Base-by-base conservation (phyloP, 306 rosid genomes). In the Glycyrrhiza uralensis region DNA sequence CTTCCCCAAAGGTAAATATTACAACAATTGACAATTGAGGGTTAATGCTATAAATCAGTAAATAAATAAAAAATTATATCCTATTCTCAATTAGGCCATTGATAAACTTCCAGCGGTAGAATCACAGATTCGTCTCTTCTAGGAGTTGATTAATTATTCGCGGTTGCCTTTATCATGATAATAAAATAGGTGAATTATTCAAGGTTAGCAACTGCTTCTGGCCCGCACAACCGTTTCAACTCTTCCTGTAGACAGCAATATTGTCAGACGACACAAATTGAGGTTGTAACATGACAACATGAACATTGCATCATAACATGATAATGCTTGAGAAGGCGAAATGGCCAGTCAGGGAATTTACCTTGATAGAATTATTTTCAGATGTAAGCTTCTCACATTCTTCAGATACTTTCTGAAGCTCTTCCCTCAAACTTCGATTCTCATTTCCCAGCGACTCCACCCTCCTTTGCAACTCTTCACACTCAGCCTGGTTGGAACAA, bases 391-490 rank as follows among this genome's bases (percentile, higher is more conserved):
- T 92, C 74, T 78, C 84, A 33, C 94, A 88, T 26, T 92, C 94
- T 71, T 92, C 92, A 2, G 97, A 89, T 57, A 89, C 86, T 82
- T 79, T 83, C 66, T 80, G 89, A 50, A 92, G 86, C 79, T 92
- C 92, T 2, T 92, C 97, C 64, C 81, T 76, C 1, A 92, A 87
- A 65, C 55, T 82, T 24, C 15, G 83, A 56, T 92, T 92, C 77
- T 92, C 96, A 47, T 51, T 83, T 83, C 74, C 84, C 86, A 92
- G 81, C 2, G 76, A 66, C 59, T 92, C 93, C 57, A 92, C 94
- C 79, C 85, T 87, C 67, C 66, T 86, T 66, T 86, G 97, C 52
- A 92, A 82, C 74, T 89, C 97, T 78, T 89, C 97, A 80, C 96
- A 92, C 67, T 92, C 97, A 6, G 92, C 93, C 97, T 92, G 73